Evolutionary conservation across 2,329 filamentous ascomycete species (phyloP), one percentile per base, ranked within the genome.

Genomic region (Gliomastix tumulicola): DNA sequence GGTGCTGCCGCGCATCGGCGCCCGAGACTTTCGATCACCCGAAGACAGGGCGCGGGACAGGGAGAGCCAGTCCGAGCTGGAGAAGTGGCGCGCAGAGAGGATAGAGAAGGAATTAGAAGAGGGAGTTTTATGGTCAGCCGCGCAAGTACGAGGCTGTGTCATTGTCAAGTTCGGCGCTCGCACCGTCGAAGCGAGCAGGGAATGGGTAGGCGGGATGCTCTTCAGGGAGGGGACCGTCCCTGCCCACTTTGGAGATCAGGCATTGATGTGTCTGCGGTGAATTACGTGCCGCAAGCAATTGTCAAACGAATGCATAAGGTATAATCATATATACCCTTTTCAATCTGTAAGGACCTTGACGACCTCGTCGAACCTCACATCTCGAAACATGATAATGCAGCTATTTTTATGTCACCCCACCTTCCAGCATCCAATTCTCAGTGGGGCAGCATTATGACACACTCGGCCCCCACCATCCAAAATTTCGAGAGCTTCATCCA

Each of bases 161-260:
- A 72, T 96, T 19, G 83, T 97, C 47, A 97, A 97, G 57, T 94
- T 97, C 56, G 88, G 86, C 2, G 86, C 89, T 2, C 72, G 70
- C 37, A 82, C 82, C 31, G 82, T 95, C 18, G 88, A 97, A 56
- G 83, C 82, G 19, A 88, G 82, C 5, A 77, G 85, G 46, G 65
- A 74, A 32, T 97, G 89, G 88, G 69, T 97, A 40, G 78, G 79
- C 9, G 70, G 69, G 7, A 84, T 96, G 75, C 63, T 95, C 32
- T 61, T 69, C 32, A 71, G 77, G 43, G 87, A 95, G 56, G 85
- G 84, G 2, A 89, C 76, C 43, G 68, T 95, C 9, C 62, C 71
- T 13, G 57, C 64, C 35, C 62, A 76, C 11, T 96, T 96, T 66
- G 90, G 90, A 3, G 82, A 88, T 38, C 76, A 90, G 49, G 80